Base-by-base conservation (phyloP, 2,329 filamentous ascomycete species). In the Nemania diffusa region DNA sequence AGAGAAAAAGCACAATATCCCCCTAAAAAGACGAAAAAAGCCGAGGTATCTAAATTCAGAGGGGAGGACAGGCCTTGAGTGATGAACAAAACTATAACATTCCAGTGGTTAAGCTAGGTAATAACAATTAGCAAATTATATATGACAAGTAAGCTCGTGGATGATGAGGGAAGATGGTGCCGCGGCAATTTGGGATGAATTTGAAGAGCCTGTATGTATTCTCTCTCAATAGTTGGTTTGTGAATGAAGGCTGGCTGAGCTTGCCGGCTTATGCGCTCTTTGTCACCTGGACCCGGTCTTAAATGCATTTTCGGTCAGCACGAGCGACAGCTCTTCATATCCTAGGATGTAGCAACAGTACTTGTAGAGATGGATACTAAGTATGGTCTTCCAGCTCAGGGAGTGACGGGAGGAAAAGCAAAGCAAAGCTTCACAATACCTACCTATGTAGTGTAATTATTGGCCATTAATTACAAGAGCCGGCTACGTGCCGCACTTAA, bases 81-180 rank as follows among this genome's bases (percentile, higher is more conserved):
- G 42, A 46, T 46, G 32, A 20, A 52, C 20, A 20, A 58, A 60
- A 11, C 51, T 17, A 11, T 4, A 22, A 11, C 46, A 27, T 27
- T 55, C 9, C 29, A 65, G 40, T 27, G 40, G 26, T 48, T 7
- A 37, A 3, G 46, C 62, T 29, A 34, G 5, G n/a, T 48, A 48
- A 27, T 15, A 40, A 5, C 37, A 15, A 40, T 40, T 40, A 40
- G 37, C 37, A 11, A 13, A 58, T 20, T 9, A 37, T 15, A 44
- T 27, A 44, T 17, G 29, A 17, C 29, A 13, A 17, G 7, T 34
- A 46, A 58, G 20, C 11, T 32, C 20, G 48, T 5, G 58, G 40
- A 29, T 46, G 32, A 17, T n/a, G 57, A 52, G 56, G 22, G 40
- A 65, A 50, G 32, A 48, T 50, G 29, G 50, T 57, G 57, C 40